Conservation (phyloP, 1,284 basidiomycete genomes). For the Rhodotorula glutinis region DNA sequence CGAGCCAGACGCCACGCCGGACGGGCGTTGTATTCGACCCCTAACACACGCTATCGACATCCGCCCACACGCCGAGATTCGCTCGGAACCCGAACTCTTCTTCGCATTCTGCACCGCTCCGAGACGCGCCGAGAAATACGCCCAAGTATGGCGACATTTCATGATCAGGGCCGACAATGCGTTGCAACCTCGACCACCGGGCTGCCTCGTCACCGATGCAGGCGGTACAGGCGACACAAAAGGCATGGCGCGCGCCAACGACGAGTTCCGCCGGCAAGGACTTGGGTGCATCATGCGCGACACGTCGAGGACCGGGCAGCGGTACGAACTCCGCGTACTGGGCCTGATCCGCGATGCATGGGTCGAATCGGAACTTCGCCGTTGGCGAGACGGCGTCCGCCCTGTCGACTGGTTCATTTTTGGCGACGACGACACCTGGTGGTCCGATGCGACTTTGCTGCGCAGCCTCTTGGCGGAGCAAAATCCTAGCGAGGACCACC, state of each 20-base stretch:
- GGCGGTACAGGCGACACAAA: conserved; percentile 3
- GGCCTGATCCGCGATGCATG: conserved; percentile 20
- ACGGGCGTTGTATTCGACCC: not conserved
- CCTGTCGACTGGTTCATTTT: conserved; percentile 31
- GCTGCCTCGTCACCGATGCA: conserved; percentile 29
- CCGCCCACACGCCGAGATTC: not conserved
- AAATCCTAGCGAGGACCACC: conserved; percentile 26
- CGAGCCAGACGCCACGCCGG: not conserved
- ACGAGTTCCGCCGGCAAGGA: conserved; percentile 5
- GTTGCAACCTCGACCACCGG: not conserved
- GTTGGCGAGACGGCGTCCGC: conserved; percentile 13
- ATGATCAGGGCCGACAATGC: not conserved
- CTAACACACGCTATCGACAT: not conserved
- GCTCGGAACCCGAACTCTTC: conserved; percentile 15
- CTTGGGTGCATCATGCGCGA: conserved; percentile 16
- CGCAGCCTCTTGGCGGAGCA: conserved; percentile 14
- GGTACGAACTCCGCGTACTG: conserved; percentile 29
- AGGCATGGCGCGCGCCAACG: conserved; percentile 15
- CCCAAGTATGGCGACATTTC: conserved; percentile 26
- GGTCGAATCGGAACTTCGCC: conserved; percentile 22
- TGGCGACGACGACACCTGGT: conserved; percentile 33
- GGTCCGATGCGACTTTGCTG: conserved; percentile 12
- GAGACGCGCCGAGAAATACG: conserved; percentile 14
- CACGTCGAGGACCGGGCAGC: conserved; percentile 3
- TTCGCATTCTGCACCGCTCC: conserved; percentile 29